Evolutionary conservation across 192 early-diverging fungal genomes (phyloP), one percentile per base, ranked within the genome.

Genomic region (Backusella psychrophila): DNA sequence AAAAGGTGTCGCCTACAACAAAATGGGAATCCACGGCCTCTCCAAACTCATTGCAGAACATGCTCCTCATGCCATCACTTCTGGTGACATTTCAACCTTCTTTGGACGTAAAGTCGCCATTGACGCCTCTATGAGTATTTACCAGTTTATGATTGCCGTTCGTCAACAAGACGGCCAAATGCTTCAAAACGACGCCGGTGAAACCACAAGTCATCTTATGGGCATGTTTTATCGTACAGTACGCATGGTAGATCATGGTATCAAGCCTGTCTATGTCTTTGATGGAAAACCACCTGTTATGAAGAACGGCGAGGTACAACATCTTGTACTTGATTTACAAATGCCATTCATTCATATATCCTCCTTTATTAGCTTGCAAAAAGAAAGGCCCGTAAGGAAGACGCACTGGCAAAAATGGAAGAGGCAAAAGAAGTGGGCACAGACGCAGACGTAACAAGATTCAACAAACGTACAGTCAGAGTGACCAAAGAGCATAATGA

Each of bases 101-200:
- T 96, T 97, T 80, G 95, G 97, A 1, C 91, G 96, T 70, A 98
- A 97, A 76, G 93, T 99, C 6, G 98, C 98, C 21, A 94, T 99
- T 56, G 98, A 99, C 78, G 98, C 98, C 23, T 98, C 96, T 15
- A 99, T 96, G 90, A 93, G 93, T 56, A 92, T 99, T 65, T 99
- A 99, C 81, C 98, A 99, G 87, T 99, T 99, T 85, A 90, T 99
- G 81, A 95, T 99, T 66, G 98, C 97, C 11, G 97, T 99, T 46
- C 89, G 98, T 34, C 87, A 87, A 67, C 84, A 86, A 26, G 97
- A 98, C 72, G 98, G 98, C 1, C 90, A 94, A 84, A 91, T 95
- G 76, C 86, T 99, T 56, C 93, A 92, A 14, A 96, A 94, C 71
- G 93, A 94, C 73, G 87, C 89, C 4, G 98, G 98, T 56, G 95